A percentile compares a stretch with the other conserved stretches of the same genome.
phyloP scores from a whole-genome alignment of 2,329 filamentous ascomycete genomes.

The Orbilia blumenaviensis region DNA sequence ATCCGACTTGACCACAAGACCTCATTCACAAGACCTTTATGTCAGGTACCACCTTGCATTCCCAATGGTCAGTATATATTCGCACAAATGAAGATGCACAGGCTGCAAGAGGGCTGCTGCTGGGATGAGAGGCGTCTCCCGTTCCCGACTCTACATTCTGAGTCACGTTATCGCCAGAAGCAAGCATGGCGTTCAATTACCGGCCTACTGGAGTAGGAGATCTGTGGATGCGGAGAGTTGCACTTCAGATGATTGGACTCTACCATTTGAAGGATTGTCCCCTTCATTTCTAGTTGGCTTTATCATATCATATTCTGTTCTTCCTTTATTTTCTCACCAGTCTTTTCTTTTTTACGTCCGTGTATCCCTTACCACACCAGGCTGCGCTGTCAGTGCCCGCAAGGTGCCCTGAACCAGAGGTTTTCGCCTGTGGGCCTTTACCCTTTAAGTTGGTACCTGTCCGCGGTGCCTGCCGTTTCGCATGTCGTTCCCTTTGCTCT shows the following conservation, averaged over 20 bases:
- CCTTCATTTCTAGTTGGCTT: conserved; percentile 50
- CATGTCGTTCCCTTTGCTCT: conserved; percentile 46
- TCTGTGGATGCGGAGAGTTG: conserved; percentile 32
- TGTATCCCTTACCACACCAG: conserved; percentile 41
- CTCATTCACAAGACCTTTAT: conserved; percentile 54
- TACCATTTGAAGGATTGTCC: background rate
- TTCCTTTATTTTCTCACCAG: conserved; percentile 45
- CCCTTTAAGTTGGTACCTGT: conserved; percentile 51
- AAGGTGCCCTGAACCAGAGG: conserved; percentile 40
- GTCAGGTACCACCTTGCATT: conserved; percentile 50
- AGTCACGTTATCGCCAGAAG: conserved; percentile 46
- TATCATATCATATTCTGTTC: conserved; percentile 40
- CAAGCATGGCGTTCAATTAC: conserved; percentile 38
- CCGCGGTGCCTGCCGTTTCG: conserved; percentile 45
- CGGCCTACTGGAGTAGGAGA: background rate
- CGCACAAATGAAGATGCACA: conserved; percentile 17
- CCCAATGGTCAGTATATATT: conserved; percentile 47
- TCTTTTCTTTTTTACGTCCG: conserved; percentile 26
- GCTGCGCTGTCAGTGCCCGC: conserved; percentile 49
- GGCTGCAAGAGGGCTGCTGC: conserved; percentile 28
- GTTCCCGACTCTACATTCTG: conserved; percentile 36
- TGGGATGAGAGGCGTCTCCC: conserved; percentile 41
- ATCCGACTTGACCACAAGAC: conserved; percentile 53
- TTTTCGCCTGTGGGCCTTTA: conserved; percentile 42
- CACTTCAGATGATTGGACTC: conserved; percentile 38